Conservation (phyloP, 306 rosid genomes). For the Trifolium dubium region DNA sequence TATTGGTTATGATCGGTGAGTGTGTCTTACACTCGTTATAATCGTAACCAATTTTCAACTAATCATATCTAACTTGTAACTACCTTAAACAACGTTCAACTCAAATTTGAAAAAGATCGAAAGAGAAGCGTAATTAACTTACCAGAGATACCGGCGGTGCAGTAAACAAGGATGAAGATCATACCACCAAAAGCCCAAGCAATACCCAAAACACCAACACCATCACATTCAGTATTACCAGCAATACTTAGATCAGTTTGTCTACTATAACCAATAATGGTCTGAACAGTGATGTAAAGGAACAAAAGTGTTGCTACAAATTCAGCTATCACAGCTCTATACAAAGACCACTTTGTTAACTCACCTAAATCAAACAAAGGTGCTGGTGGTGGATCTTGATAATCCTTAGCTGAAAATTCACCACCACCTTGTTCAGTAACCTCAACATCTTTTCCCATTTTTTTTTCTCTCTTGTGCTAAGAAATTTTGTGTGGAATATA, state of each 20-base stretch:
- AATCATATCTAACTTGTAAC: neutral
- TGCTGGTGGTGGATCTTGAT: slow-evolving; percentile 87
- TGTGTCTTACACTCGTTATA: neutral
- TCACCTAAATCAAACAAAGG: slow-evolving; percentile 67
- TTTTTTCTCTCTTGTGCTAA: too few relatives aligned
- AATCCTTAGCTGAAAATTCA: slow-evolving; percentile 70
- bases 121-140: neutral
- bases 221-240: slow-evolving; percentile 55
- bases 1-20: neutral
- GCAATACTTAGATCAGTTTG: neutral
- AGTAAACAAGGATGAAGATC: slow-evolving; percentile 97
- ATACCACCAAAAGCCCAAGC: slow-evolving; percentile 99
- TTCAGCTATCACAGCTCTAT: slow-evolving; percentile 87
- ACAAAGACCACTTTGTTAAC: slow-evolving; percentile 76
- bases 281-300: slow-evolving; percentile 82
- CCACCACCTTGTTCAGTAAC: slow-evolving; percentile 48
- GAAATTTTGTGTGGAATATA: neutral
- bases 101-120: neutral
- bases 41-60: neutral
- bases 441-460: slow-evolving; percentile 80
- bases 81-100: neutral
- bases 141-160: slow-evolving; percentile 99
- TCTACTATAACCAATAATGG: slow-evolving; percentile 77
- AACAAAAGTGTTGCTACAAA: slow-evolving; percentile 92
- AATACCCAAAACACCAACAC: slow-evolving; percentile 86